A percentile compares a stretch with the other conserved stretches of the same genome.
phyloP scores from a whole-genome alignment of 306 rosid genomes.

The Lathyrus sativus region DNA sequence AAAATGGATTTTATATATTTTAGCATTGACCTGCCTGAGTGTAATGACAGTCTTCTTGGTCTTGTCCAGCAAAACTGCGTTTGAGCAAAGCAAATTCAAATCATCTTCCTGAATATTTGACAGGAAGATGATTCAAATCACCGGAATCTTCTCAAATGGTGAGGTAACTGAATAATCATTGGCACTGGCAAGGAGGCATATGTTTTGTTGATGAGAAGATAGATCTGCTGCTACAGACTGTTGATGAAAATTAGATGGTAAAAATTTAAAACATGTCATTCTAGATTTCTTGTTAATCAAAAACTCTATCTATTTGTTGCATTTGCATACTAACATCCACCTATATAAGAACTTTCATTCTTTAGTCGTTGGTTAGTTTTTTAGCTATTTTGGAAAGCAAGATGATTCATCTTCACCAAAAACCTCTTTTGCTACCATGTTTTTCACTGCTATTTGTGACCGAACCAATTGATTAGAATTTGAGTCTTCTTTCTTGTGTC shows the following conservation, averaged over 20 bases:
- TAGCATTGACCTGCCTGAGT: conserved; percentile 94
- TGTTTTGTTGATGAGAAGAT: conserved; percentile 41
- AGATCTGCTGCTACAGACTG: conserved; percentile 72
- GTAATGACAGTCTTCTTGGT: conserved; percentile 98
- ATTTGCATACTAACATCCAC: no score
- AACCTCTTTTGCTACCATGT: no score
- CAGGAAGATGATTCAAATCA: conserved; percentile 79
- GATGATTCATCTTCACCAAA: no score
- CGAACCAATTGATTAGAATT: no score
- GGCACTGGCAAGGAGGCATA: conserved; percentile 66
- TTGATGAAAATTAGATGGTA: conserved; percentile 33
- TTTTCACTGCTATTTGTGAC: no score
- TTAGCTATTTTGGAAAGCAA: no score
- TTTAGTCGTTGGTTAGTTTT: no score
- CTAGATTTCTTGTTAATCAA: conserved; percentile 1
- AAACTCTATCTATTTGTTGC: no score
- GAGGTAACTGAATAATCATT: conserved; percentile 44
- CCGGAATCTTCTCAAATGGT: conserved; percentile 59
- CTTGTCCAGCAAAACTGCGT: conserved; percentile 92
- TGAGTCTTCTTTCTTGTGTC: no score
- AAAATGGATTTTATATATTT: conserved; percentile 23
- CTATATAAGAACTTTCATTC: no score
- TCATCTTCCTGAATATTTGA: conserved; percentile 92
- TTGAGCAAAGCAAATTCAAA: conserved; percentile 97
- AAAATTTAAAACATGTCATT: conserved; percentile 14